Conservation (phyloP, 192 early-diverging fungal genomes). For the Chytriomyces confervae region DNA sequence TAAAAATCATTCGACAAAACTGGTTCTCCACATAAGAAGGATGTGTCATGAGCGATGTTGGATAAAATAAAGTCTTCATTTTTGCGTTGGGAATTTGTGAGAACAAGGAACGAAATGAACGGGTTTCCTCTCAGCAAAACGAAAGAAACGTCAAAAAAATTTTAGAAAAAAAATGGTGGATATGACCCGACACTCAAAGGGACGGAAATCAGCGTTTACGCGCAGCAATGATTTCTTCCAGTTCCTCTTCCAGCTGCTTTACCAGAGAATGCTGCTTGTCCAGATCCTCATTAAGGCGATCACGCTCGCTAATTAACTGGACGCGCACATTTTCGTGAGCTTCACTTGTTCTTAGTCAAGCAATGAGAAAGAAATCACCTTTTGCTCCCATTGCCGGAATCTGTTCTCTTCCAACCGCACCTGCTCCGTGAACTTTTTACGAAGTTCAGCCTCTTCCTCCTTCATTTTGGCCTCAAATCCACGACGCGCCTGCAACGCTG, state of each 20-base stretch:
- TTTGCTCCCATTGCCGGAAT: conserved; percentile 99
- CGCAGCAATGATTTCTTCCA: conserved; percentile 59
- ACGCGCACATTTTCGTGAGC: conserved; percentile 2
- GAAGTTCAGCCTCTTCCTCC: conserved; percentile 94
- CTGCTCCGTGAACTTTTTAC: conserved; percentile 97
- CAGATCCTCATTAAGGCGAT: conserved; percentile 98
- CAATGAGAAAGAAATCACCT: conserved; percentile 37
- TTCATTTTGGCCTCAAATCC: conserved; percentile 90
- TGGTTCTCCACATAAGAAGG: no score
- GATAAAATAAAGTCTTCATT: no score
- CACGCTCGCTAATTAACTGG: conserved; percentile 92
- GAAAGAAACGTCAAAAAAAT: no score
- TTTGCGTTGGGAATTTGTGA: no score
- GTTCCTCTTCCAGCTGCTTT: conserved; percentile 89
- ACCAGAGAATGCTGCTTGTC: conserved; percentile 88
- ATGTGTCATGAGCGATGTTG: no score
- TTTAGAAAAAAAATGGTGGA: no score
- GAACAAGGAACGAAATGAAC: no score
- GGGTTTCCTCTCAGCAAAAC: no score
- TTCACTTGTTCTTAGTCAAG: background rate
- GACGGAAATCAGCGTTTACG: conserved; percentile 38
- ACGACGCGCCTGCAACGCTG: conserved; percentile 79
- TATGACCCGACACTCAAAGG: no score
- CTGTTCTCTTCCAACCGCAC: conserved; percentile 96
- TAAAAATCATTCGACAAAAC: no score